These are phyloP conservation scores for Microdochium trichocladiopsis DNA, from an alignment of 2,329 filamentous ascomycete species.

Conservation along the genomic window DNA sequence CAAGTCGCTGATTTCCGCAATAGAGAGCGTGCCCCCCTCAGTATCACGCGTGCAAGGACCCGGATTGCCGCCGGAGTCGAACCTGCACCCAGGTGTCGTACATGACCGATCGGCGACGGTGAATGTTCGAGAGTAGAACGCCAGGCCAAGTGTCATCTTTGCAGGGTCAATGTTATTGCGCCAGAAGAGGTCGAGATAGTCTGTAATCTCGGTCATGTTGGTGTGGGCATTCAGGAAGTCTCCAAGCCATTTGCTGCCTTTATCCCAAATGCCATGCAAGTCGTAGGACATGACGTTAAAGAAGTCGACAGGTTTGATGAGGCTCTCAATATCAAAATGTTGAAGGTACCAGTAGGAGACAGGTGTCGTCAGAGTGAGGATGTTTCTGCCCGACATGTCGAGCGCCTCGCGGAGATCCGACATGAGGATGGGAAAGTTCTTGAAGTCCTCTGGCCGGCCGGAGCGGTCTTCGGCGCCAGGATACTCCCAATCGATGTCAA, in stretches of 20 bases:
- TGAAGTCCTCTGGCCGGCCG: constrained; percentile 24
- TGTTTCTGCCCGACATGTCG: constrained; percentile 29
- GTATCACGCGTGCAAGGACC: constrained; percentile 15
- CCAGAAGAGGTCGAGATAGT: constrained; percentile 29
- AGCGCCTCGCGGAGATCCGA: constrained; percentile 26
- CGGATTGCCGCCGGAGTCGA: constrained; percentile 14
- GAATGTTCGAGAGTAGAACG: constrained; percentile 38
- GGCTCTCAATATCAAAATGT: constrained; percentile 24
- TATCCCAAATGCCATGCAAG: constrained; percentile 35
- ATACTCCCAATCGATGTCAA: constrained; percentile 44
- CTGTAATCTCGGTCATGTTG: constrained; percentile 32
- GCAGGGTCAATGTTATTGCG: constrained; percentile 26
- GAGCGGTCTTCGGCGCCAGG: constrained; percentile 25
- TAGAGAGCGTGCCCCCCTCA: constrained; percentile 19
- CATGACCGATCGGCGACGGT: constrained; percentile 21
- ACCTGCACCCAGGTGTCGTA: constrained; percentile 14
- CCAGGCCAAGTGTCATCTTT: constrained; percentile 39
- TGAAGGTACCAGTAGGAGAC: constrained; percentile 30
- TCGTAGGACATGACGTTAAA: constrained; percentile 32
- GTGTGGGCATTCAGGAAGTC: constrained; percentile 28
- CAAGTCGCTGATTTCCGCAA: constrained; percentile 19
- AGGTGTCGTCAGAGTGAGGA: constrained; percentile 21
- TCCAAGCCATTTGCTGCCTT: constrained; percentile 18
- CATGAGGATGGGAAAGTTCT: constrained; percentile 26
- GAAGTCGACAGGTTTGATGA: constrained; percentile 29